Conservation (phyloP, 108 stramenopile species). For the Nannochloropsis oceanica region DNA sequence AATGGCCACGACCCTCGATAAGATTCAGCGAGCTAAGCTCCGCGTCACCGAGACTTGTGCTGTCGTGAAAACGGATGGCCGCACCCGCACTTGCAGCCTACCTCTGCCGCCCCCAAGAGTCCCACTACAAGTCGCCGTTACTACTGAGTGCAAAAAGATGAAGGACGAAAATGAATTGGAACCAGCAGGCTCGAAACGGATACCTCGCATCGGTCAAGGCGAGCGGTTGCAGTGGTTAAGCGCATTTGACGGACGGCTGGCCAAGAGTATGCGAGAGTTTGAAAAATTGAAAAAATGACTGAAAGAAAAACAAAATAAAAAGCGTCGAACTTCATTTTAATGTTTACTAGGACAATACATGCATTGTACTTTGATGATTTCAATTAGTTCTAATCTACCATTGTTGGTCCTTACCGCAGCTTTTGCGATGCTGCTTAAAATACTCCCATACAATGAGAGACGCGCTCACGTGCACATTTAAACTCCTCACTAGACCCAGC, state of each 20-base stretch:
- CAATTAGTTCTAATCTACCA: neutral
- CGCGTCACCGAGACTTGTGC: neutral
- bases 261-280: neutral
- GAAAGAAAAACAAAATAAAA: neutral
- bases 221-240: neutral
- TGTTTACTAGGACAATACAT: neutral
- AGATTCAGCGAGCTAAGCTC: neutral
- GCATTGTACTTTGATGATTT: no score
- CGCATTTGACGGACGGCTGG: neutral
- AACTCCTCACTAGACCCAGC: slow-evolving; percentile 72
- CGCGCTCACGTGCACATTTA: slow-evolving; percentile 89
- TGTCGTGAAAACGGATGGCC: neutral
- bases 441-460: slow-evolving; percentile 82
- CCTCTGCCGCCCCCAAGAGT: no score
- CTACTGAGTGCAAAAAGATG: neutral
- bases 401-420: neutral
- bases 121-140: no score
- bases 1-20: neutral
- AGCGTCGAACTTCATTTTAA: neutral
- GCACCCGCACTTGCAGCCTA: neutral
- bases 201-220: neutral
- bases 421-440: slow-evolving; percentile 46
- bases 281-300: neutral
- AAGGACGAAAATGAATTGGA: neutral
- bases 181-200: neutral